A percentile compares a stretch with the other conserved stretches of the same genome.
Evolutionary conservation across 2,329 filamentous ascomycete genomes (phyloP).

Genomic region (Penicillium sp.): DNA sequence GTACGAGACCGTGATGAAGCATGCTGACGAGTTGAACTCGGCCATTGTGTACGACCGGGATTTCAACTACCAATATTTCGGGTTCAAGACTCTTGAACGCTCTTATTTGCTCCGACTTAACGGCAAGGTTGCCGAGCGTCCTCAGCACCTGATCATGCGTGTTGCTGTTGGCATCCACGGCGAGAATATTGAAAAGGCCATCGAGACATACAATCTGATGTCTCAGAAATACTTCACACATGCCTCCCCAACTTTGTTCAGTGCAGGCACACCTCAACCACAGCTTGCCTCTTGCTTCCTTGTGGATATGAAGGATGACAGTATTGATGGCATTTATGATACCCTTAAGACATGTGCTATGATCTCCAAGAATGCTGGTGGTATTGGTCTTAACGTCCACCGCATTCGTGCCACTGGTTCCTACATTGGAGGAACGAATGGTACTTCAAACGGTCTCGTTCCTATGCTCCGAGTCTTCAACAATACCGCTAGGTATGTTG

Average conservation of each 20-base stretch:
- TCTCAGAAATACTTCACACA: constrained; percentile 98
- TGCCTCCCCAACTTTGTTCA: constrained; percentile 96
- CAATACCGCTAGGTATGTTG: constrained; percentile 97
- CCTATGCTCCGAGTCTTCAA: constrained; percentile 99
- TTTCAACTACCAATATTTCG: constrained; percentile 99
- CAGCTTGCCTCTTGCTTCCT: constrained; percentile 98
- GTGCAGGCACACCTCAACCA: constrained; percentile 88
- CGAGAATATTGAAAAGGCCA: constrained; percentile 86
- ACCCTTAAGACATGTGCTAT: constrained; percentile 98
- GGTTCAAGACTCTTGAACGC: constrained; percentile 97
- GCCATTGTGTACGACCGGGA: constrained; percentile 99
- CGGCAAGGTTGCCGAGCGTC: constrained; percentile 93
- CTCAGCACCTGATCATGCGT: constrained; percentile 99
- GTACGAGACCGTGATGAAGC: constrained; percentile 90
- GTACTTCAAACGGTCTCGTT: constrained; percentile 93
- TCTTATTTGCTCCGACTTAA: constrained; percentile 95
- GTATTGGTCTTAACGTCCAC: constrained; percentile 94
- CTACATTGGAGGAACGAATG: constrained; percentile 97
- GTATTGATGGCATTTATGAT: constrained; percentile 98
- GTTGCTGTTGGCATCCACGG: constrained; percentile 96
- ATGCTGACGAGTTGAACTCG: constrained; percentile 95
- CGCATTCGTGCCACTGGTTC: constrained; percentile 95
- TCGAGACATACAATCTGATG: constrained; percentile 99
- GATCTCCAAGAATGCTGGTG: constrained; percentile 99
- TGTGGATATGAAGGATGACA: constrained; percentile 99